phyloP scores from a whole-genome alignment of 805 yeast species.

The Wickerhamiella sergipiensis region DNA sequence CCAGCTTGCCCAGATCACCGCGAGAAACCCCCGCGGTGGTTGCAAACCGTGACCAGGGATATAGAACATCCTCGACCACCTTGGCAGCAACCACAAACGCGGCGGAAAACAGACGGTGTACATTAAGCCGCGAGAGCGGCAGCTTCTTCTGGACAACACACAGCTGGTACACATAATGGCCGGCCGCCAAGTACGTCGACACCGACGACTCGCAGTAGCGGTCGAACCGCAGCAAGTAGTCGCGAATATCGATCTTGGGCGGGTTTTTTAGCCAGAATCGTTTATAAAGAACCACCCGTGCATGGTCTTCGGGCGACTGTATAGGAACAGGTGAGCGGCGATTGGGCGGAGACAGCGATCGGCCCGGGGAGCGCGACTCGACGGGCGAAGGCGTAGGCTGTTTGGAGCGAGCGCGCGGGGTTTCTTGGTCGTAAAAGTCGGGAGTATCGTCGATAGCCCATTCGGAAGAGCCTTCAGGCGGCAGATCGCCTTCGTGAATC shows the following conservation, averaged over 20 bases:
- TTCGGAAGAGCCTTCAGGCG: neutral
- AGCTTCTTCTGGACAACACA: constrained; percentile 21
- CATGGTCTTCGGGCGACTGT: neutral
- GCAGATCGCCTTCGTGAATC: neutral
- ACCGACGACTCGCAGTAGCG: constrained; percentile 28
- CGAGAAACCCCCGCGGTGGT: constrained; percentile 34
- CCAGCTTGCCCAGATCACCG: constrained; percentile 34
- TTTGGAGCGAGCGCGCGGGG: neutral
- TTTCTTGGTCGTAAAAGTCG: neutral
- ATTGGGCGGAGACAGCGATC: neutral
- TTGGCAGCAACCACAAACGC: constrained; percentile 34
- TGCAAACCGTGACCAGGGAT: constrained; percentile 34
- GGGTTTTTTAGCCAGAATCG: constrained; percentile 18
- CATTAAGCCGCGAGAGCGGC: constrained; percentile 26
- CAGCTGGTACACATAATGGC: constrained; percentile 23
- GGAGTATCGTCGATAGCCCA: neutral
- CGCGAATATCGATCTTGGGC: constrained; percentile 20
- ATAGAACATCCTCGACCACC: constrained; percentile 34
- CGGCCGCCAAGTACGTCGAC: constrained; percentile 27
- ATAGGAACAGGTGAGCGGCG: neutral
- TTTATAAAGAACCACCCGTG: constrained; percentile 5
- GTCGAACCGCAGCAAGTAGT: constrained; percentile 26
- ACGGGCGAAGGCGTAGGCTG: neutral
- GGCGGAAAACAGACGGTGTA: constrained; percentile 33
- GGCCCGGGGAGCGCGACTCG: neutral